Base-by-base conservation (phyloP, 805 yeast species). In the Ogataea angusta region DNA sequence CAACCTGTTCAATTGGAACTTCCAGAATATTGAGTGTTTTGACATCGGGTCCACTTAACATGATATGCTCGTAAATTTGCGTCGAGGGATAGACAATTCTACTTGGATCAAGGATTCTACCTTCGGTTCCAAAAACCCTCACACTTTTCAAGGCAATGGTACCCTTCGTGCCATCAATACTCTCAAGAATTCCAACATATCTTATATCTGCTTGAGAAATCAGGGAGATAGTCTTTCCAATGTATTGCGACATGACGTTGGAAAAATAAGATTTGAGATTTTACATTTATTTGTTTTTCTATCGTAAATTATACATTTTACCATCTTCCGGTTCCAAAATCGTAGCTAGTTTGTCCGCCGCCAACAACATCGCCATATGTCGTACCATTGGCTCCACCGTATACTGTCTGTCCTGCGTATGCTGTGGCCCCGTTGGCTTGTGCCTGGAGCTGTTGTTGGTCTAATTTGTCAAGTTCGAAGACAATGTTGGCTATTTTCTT, bases 41-140 rank as follows among this genome's bases (percentile, higher is more conserved):
- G 16, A 93, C 97, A 54, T 91, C 97, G 18, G 85, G 78, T 27
- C 99, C 99, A 52, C 90, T 78, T 62, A 93, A 85, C 40, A 84
- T 85, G 37, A 93, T 87, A 42, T 75, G 76, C 19, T 85, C 90
- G 63, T 78, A 86, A 12, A 82, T 73, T 30, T 73, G 79, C 26
- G 70, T 72, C n/a, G 70, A 64, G 14, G 86, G 81, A 6, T 95
- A 83, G 29, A 88, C 80, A 61, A 87, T 95, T 48, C 75, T 71
- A 12, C 73, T 68, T 3, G 85, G 82, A 60, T 84, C 88, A 10
- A 69, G 66, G 51, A 83, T 71, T 55, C 98, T 77, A 22, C 95
- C 96, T 63, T 91, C 98, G 15, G 97, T 85, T 40, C 98, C 99
- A 51, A 82, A 82, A 37, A 88, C 80, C 46, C 87, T 74, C 35